phyloP scores from a whole-genome alignment of 805 yeast species.

The Wickerhamiella kazuoi region DNA sequence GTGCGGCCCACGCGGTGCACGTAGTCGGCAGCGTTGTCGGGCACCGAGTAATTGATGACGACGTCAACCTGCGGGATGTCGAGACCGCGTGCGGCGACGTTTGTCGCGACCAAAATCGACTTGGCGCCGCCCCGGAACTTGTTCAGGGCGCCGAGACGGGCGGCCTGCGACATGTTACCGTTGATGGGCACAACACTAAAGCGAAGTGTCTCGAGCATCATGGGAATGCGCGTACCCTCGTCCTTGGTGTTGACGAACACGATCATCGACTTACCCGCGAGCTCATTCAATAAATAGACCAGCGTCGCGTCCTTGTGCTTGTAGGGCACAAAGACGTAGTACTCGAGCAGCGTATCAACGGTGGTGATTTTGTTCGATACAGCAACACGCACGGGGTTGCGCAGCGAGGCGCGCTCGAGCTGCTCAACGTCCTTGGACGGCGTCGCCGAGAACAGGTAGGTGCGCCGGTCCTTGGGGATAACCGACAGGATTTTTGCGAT shows the following conservation, averaged over 20 bases:
- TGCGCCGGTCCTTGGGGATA: constrained; percentile 64
- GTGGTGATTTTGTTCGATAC: constrained; percentile 81
- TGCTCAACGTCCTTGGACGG: constrained; percentile 92
- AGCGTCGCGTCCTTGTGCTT: constrained; percentile 81
- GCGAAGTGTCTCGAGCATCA: constrained; percentile 62
- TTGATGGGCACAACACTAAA: constrained; percentile 85
- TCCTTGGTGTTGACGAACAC: constrained; percentile 90
- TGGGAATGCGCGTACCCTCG: constrained; percentile 79
- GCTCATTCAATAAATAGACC: constrained; percentile 67
- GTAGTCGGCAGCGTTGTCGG: constrained; percentile 81
- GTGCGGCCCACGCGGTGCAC: constrained; percentile 93
- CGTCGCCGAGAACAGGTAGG: constrained; percentile 86
- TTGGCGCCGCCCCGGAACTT: constrained; percentile 33
- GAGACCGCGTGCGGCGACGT: constrained; percentile 95
- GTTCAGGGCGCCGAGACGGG: constrained; percentile 58
- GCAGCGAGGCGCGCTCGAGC: constrained; percentile 78
- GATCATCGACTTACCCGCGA: constrained; percentile 68
- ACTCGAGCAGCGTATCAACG: constrained; percentile 82
- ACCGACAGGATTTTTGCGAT: constrained; percentile 68
- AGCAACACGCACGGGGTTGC: constrained; percentile 78
- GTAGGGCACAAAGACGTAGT: constrained; percentile 77
- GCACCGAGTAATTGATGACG: constrained; percentile 85
- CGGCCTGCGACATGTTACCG: constrained; percentile 85
- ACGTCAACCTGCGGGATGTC: constrained; percentile 91
- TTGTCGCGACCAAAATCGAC: constrained; percentile 71